Evolutionary conservation across 148 eudicot species (phyloP).

Genomic region (Chenopodium album): DNA sequence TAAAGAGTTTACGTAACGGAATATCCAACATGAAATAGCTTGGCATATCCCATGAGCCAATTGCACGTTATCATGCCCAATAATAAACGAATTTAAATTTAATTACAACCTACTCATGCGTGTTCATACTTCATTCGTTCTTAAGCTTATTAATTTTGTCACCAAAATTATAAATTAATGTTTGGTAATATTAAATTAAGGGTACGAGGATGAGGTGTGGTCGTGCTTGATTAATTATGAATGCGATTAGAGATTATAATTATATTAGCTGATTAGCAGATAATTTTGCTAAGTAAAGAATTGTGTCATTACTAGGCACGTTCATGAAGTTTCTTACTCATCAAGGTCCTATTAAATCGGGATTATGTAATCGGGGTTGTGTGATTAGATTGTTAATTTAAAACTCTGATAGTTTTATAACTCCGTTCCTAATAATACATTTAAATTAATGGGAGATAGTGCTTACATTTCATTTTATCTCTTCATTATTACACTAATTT

Average conservation of each 20-base stretch:
- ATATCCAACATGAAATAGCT: slow-evolving; percentile 9
- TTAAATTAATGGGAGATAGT: no score
- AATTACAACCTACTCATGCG: background rate
- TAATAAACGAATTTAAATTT: background rate
- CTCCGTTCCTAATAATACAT: no score
- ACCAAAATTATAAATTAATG: background rate
- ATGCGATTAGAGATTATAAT: background rate
- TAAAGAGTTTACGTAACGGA: slow-evolving; percentile 26
- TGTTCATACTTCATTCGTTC: background rate
- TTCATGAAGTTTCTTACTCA: background rate
- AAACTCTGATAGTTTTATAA: no score
- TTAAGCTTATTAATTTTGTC: no score
- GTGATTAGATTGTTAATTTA: no score
- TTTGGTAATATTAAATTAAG: no score
- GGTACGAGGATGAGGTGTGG: background rate
- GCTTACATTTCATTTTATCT: no score
- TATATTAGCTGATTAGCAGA: background rate
- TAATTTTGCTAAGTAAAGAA: background rate
- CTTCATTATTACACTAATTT: no score
- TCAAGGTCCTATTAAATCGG: background rate
- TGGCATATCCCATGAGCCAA: slow-evolving; percentile 12
- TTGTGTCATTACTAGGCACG: background rate
- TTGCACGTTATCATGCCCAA: background rate
- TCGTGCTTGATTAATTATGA: background rate
- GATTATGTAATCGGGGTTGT: background rate